Evolutionary conservation across 2,329 filamentous ascomycete genomes (phyloP), one percentile per base, ranked within the genome.

Genomic region (Aureobasidium sp.): DNA sequence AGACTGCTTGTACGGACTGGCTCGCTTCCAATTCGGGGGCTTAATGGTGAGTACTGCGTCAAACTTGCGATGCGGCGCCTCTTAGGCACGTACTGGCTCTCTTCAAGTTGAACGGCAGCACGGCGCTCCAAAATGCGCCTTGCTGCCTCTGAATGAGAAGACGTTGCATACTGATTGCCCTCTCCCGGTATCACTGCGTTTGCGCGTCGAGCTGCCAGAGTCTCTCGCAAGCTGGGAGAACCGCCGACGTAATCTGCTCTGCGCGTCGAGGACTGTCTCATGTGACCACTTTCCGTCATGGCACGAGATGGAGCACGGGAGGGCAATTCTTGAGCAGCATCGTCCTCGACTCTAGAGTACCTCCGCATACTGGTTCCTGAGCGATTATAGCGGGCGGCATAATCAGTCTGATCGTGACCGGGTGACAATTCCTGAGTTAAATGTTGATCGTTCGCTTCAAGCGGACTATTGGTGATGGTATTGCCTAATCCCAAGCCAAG

Each of bases 291-390:
- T 51, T 80, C 78, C 6, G 78, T 80, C 73, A 77, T 74, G 8
- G 79, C 78, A 37, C 79, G 76, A 17, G 78, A 80, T n/a, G 75
- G 76, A 8, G 77, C 74, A 26, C 79, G 75, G 13, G 77, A 64
- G 1, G 73, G 75, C 1, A 72, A 68, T 13, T 76, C 74, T n/a
- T 77, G 75, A 10, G 72, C 69, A 9, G 72, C 70, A 32, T 70
- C 68, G 15, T 68, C 66, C 23, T 71, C 71, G 8, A 68, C 70
- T 32, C 63, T 64, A 13, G 66, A 65, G 42, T 64, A 46, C 13
- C 76, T 70, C 23, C 73, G 69, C 1, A 77, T 67, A 32, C 73
- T 74, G 51, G 73, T 77, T 15, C 74, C 72, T 29, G 75, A 68
- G 52, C 76, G 71, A 26, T 36, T 60, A 23, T 66, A 66, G 26